Evolutionary conservation across 148 eudicot genomes (phyloP).

Genomic region (Amaranthus hypochondriacus): DNA sequence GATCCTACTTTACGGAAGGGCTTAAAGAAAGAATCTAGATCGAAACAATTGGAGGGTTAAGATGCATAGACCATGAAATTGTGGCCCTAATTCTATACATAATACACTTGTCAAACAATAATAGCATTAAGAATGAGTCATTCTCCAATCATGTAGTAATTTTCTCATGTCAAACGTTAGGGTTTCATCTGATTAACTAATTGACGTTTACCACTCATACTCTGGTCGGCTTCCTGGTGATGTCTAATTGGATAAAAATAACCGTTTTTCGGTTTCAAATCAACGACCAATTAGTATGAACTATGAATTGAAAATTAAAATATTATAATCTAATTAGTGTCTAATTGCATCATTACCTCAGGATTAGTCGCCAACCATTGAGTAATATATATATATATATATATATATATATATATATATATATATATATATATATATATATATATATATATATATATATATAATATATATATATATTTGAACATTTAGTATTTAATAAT

Average conservation of each 20-base stretch:
- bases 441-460: no score
- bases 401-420: no score
- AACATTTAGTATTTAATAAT: no score
- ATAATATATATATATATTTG: no score
- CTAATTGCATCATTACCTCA: background rate
- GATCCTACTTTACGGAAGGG: slow-evolving; percentile 2
- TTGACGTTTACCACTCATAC: background rate
- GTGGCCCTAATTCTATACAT: background rate
- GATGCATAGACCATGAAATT: slow-evolving; percentile 2
- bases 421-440: no score
- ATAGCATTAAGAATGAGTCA: background rate
- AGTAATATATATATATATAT: no score
- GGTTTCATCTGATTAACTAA: background rate
- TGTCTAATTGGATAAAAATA: no score
- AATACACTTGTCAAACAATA: background rate
- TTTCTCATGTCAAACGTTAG: background rate
- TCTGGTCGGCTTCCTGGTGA: background rate
- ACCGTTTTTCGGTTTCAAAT: slow-evolving; percentile 6
- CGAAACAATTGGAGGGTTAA: background rate
- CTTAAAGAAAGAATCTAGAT: background rate
- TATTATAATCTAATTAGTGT: background rate
- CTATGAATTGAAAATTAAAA: background rate
- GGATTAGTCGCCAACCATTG: background rate
- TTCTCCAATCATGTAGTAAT: background rate
- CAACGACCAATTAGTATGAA: background rate